A percentile compares a stretch with the other conserved stretches of the same genome.
These are phyloP conservation scores for Trametes hirsuta DNA, from an alignment of 1,284 basidiomycete genomes.

Conservation along the genomic window DNA sequence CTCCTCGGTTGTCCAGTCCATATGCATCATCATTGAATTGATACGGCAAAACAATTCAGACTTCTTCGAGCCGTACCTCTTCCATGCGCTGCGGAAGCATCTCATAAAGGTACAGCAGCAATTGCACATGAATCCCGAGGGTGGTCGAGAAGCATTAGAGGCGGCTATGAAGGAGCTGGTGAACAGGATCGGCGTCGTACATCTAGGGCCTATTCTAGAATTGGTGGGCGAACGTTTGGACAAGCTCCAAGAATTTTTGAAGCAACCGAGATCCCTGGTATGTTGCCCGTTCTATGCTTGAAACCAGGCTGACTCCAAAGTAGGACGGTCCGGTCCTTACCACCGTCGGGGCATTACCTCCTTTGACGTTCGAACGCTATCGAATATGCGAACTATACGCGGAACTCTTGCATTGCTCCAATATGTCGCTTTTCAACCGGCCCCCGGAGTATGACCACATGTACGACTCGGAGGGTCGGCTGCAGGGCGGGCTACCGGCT, in stretches of 20 bases:
- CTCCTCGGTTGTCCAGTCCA: slow-evolving; percentile 88
- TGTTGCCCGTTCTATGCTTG: slow-evolving; percentile 30
- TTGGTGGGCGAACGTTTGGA: slow-evolving; percentile 75
- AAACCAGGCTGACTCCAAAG: slow-evolving; percentile 7
- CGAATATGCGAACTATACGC: slow-evolving; percentile 98
- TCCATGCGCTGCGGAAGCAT: slow-evolving; percentile 91
- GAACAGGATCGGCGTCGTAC: slow-evolving; percentile 91
- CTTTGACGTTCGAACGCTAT: slow-evolving; percentile 94
- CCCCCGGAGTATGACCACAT: slow-evolving; percentile 64
- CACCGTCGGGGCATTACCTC: slow-evolving; percentile 70
- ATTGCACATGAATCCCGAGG: slow-evolving; percentile 49
- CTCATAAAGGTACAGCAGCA: slow-evolving; percentile 84
- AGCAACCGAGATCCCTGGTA: slow-evolving; percentile 76
- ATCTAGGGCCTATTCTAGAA: slow-evolving; percentile 86
- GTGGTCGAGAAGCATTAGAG: slow-evolving; percentile 75
- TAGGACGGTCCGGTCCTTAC: slow-evolving; percentile 72
- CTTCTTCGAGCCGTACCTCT: slow-evolving; percentile 98
- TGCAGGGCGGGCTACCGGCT: slow-evolving; percentile 81
- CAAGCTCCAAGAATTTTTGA: slow-evolving; percentile 75
- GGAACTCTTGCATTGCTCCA: slow-evolving; percentile 96
- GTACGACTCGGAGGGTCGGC: slow-evolving; percentile 75
- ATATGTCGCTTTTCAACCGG: slow-evolving; percentile 96
- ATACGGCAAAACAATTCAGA: slow-evolving; percentile 99
- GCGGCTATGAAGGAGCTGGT: slow-evolving; percentile 86
- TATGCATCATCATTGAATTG: slow-evolving; percentile 92